A percentile compares a stretch with the other conserved stretches of the same genome.
Conservation (phyloP, 2,329 filamentous ascomycete genomes). For the Colletotrichum sp. region DNA sequence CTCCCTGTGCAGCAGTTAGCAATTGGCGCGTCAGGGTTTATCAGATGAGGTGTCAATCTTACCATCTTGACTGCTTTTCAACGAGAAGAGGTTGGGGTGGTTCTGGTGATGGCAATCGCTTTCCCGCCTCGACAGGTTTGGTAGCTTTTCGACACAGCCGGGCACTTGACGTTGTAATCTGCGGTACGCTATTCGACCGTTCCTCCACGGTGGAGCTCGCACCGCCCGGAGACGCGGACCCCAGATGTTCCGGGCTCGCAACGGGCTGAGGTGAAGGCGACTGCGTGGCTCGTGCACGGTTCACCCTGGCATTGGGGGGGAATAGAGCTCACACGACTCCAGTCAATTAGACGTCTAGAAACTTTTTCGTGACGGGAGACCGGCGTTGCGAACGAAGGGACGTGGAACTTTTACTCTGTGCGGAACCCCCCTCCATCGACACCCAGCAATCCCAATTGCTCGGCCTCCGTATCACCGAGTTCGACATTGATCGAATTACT, state of each 20-base stretch:
- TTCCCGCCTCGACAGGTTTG: slow-evolving; percentile 18
- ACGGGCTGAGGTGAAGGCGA: not conserved
- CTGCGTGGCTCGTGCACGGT: slow-evolving; percentile 10
- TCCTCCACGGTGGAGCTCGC: slow-evolving; percentile 3
- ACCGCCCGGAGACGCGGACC: slow-evolving; percentile 6
- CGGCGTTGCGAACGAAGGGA: slow-evolving; percentile 11
- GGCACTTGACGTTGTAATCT: slow-evolving; percentile 13
- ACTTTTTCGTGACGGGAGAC: slow-evolving; percentile 35
- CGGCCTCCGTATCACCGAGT: slow-evolving; percentile 19
- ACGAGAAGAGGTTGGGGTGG: slow-evolving; percentile 30
- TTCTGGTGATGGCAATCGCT: slow-evolving; percentile 24
- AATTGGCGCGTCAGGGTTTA: not conserved
- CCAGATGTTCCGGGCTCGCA: slow-evolving; percentile 4
- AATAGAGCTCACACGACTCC: slow-evolving; percentile 37
- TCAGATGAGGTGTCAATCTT: slow-evolving; percentile 27
- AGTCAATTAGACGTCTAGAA: slow-evolving; percentile 33
- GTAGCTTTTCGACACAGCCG: slow-evolving; percentile 7
- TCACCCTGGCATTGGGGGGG: not conserved
- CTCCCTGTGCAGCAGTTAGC: slow-evolving; percentile 65
- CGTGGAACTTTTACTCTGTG: slow-evolving; percentile 12
- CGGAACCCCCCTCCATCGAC: slow-evolving; percentile 1
- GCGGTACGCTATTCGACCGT: slow-evolving; percentile 1
- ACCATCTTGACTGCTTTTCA: slow-evolving; percentile 61
- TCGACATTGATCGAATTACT: slow-evolving; percentile 9
- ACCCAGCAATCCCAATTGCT: slow-evolving; percentile 40